Conservation (phyloP, 2,329 filamentous ascomycete species). For the Ceratocystiopsis brevicomis region DNA sequence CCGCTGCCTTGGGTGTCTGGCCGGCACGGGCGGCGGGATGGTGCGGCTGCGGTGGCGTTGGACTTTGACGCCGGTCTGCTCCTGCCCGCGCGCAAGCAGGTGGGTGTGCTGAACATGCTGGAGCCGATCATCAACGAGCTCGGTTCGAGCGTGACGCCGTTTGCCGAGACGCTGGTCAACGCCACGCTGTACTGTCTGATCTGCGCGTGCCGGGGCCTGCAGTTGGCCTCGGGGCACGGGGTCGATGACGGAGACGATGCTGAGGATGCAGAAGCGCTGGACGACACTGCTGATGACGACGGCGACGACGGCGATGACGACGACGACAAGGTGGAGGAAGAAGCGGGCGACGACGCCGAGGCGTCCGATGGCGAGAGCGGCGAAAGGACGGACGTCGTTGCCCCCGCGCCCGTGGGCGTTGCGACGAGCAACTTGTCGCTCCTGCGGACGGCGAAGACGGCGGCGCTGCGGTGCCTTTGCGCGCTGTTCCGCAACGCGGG, state of each 20-base stretch:
- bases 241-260: constrained; percentile 19
- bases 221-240: constrained; percentile 7
- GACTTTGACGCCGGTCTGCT: constrained; percentile 13
- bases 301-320: no score
- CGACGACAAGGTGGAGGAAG: no score
- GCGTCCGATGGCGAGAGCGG: no score
- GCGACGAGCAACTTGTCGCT: constrained; percentile 27
- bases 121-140: constrained; percentile 73
- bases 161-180: constrained; percentile 50
- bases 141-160: constrained; percentile 51
- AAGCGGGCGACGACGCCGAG: no score
- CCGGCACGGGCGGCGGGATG: no score
- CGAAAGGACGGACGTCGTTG: no score
- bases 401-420: no score
- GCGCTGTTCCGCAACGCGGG: constrained; percentile 58
- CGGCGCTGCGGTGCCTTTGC: constrained; percentile 66
- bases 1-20: no score
- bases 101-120: constrained; percentile 83
- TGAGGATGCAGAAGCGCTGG: constrained; percentile 9
- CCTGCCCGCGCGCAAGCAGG: constrained; percentile 56
- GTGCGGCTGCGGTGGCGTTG: neutral
- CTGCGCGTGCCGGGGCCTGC: constrained; percentile 42
- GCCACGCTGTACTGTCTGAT: constrained; percentile 68
- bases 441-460: constrained; percentile 45
- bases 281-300: neutral